These are phyloP conservation scores for Xenosphaeropsis pyriputrescens DNA, from an alignment of 2,329 filamentous ascomycete genomes.

Conservation along the genomic window DNA sequence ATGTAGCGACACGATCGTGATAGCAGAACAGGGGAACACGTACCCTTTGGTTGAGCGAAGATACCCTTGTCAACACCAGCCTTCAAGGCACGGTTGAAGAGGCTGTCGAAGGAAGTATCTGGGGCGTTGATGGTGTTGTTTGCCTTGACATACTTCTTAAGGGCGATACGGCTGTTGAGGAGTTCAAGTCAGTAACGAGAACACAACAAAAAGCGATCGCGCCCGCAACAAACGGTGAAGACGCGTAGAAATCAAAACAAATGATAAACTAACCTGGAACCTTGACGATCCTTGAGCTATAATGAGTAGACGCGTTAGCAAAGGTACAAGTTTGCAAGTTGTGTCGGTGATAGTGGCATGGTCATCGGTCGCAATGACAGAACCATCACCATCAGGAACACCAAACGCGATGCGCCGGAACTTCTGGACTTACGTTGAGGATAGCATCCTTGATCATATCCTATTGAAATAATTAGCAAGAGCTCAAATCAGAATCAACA, in stretches of 20 bases:
- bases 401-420: constrained; percentile 29
- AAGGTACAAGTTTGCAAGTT: constrained; percentile 6
- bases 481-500: constrained; percentile 1
- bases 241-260: constrained; percentile 7
- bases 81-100: constrained; percentile 57
- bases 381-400: constrained; percentile 4
- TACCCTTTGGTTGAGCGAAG: constrained; percentile 61
- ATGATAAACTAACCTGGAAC: constrained; percentile 44
- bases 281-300: constrained; percentile 57
- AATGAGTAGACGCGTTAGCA: constrained; percentile 15
- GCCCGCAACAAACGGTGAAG: background rate
- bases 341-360: constrained; percentile 4
- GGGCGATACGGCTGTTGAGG: constrained; percentile 38
- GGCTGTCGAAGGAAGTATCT: constrained; percentile 44
- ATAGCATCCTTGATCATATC: constrained; percentile 65
- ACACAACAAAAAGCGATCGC: constrained; percentile 1
- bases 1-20: constrained; percentile 1
- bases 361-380: constrained; percentile 2
- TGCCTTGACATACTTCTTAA: constrained; percentile 61
- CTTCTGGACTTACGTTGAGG: constrained; percentile 45
- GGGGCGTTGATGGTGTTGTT: constrained; percentile 51
- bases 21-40: constrained; percentile 16
- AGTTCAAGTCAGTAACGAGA: constrained; percentile 6
- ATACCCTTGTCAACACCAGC: constrained; percentile 53
- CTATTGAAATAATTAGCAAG: constrained; percentile 1